Evolutionary conservation across 345 rosid genomes (phyloP), one percentile per base, ranked within the genome.

Genomic region (Mangifera indica): DNA sequence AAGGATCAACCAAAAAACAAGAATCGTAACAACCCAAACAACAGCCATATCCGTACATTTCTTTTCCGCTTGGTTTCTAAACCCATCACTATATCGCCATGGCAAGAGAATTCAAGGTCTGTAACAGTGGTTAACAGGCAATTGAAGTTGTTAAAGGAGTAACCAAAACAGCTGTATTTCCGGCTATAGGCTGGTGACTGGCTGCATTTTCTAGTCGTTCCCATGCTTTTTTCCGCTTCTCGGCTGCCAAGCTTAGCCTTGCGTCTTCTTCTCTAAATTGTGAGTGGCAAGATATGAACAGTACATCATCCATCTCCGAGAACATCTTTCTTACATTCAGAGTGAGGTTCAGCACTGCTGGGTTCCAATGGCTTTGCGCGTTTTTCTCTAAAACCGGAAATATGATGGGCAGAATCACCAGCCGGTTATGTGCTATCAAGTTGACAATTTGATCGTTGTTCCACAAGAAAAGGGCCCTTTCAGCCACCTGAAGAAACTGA

Each of bases 381-480:
- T 93, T 93, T 86, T 81, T 89, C 81, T 93, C 98, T 21, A 93
- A 60, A 20, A 91, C 85, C 45, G 91, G 85, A 74, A 89, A 84
- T 77, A 93, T 78, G 59, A 89, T 71, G 7, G 96, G 96, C 71
- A 93, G 64, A 56, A 93, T 79, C 69, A 79, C 85, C 68, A 80
- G 87, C 79, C 93, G 81, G 74, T 87, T 89, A 22, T 87, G 93
- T 25, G 84, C 86, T 55, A 91, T 81, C 80, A 93, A 77, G 81
- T 87, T 84, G 48, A 89, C 84, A 9, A 91, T 87, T 78, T 91
- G 98, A 81, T 93, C 98, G 2, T 91, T 93, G 91, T 91, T 93
- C 98, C 98, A 93, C 54, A 91, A 77, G 82, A 88, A 87, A 15
- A 93, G 82, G 59, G 98, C 87, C 72, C 96, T 88, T 82, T 93